Evolutionary conservation across 352 stramenopile genomes (phyloP), one percentile per base, ranked within the genome.

Genomic region (Phytophthora agathidicida): DNA sequence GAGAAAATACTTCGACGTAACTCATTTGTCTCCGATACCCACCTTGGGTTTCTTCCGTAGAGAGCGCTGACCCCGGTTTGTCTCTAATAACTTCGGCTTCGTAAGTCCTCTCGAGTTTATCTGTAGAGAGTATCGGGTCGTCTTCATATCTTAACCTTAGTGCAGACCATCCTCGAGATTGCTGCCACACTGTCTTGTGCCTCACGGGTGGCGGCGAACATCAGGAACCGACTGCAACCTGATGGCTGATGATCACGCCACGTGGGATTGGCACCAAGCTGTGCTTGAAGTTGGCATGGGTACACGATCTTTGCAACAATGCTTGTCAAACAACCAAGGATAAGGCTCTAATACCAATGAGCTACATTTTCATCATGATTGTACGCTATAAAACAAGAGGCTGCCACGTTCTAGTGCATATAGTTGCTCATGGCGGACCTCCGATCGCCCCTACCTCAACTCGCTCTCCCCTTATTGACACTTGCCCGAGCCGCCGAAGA

Each of bases 401-500:
- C 37, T 43, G 35, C 27, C 54, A 44, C 22, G 24, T 17, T 47
- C 23, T 47, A n/a, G n/a, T n/a, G n/a, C n/a, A n/a, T n/a, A n/a
- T n/a, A n/a, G n/a, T n/a, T n/a, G 14, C 26, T 49, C 28, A 7
- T 52, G 55, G 14, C 30, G 19, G 28, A 51, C 24, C 45, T 17
- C 24, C 26, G 31, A 49, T 50, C 23, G 26, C 11, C 41, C 33
- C 24, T n/a, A 35, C 42, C 33, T 39, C 53, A 52, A 28, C 20
- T 45, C 27, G 17, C 30, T 42, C 7, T 30, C 5, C 20, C 17
- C 20, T 41, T 65, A 61, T 35, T 69, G 51, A 47, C 64, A 66
- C 47, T 66, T 61, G 5, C 56, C 36, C n/a, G 51, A 62, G 30
- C 46, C 50, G 23, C 57, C 64, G 37, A 73, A 73, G 7, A 73